Base-by-base conservation (phyloP, 805 yeast species). In the Saccharomycopsis javanensis region DNA sequence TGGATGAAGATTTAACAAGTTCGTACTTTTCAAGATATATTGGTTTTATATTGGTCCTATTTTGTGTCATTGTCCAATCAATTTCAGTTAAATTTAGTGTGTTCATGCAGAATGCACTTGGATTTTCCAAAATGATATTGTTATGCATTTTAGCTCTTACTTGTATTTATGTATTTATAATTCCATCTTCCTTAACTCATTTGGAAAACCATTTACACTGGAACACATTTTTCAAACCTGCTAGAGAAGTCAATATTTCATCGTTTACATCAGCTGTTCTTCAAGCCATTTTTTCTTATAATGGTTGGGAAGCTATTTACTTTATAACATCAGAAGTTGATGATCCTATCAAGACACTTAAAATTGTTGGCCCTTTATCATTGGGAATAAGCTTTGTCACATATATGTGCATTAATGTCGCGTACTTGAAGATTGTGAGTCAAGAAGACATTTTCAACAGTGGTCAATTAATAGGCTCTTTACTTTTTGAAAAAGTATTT, bases 251-350 rank as follows among this genome's bases (percentile, higher is more conserved):
- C 1, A 68, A 77, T 1, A 46, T 74, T 1, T 70, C 85, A 0
- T 73, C 79, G 1, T 68, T 82, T 57, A 77, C 85, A 0, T 69
- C 79, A 51, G 84, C 85, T 0, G 73, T 81, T 27, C 74, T 82
- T 23, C 79, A 79, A 62, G 81, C 85, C 1, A 73, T 79, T 57
- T 83, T 80, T 69, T 78, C 84, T 4, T 80, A 76, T 60, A 74
- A 79, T 4, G 88, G 88, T 2, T 83, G 87, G 86, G 79, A 76
- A 61, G 69, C 78, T 6, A 82, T 82, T 7, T 86, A 82, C 64
- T 75, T 81, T 0, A 83, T 80, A 11, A 72, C 83, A 3, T 79
- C 82, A 52, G 88, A 83, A 64, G 77, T 83, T 37, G 76, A 77
- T 58, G 78, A 82, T 59, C 88, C 87, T 0, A 71, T 72, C 0